Evolutionary conservation across 2,329 filamentous ascomycete genomes (phyloP), one percentile per base, ranked within the genome.

Genomic region (Calycina marina): DNA sequence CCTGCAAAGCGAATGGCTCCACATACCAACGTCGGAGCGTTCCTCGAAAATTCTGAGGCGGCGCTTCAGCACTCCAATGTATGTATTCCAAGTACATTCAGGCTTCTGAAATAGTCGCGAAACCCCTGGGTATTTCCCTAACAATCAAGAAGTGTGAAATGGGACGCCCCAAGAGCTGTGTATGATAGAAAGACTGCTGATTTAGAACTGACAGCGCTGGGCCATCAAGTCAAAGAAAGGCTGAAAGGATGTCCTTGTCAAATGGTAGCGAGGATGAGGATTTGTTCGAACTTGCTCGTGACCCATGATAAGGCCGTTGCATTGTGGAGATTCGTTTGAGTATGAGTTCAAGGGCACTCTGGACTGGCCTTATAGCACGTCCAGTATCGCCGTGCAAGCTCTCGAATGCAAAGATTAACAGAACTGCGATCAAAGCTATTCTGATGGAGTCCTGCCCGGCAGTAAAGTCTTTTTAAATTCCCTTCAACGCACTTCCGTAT

Each of bases 331-430:
- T 20, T 8, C 28, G 28, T 26, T 40, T 41, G 4, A 43, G 17
- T 13, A 44, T 40, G 27, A 46, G 37, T 3, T 43, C 40, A n/a
- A 46, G 31, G n/a, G 43, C 35, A 25, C 40, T 46, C 28, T 42
- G 42, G 6, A 44, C 35, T 30, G 42, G 40, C 8, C 30, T 34
- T 11, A 45, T 35, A 6, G 41, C 41, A 17, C 37, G 34, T 15
- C 25, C 18, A 6, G 42, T 26, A 31, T 45, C 44, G 5, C 33
- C 36, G n/a, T 41, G 39, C 9, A 45, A 26, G 25, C 36, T 47
- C 27, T 47, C 43, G 22, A 45, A 47, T 26, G 35, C 40, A 29
- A 42, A 47, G 9, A 47, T 47, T 4, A 47, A 37, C 12, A 47
- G 24, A 12, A 40, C 37, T 14, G 40, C 41, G 18, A 47, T 39